phyloP scores from a whole-genome alignment of 140 eudicot species.

The Cichorium intybus region DNA sequence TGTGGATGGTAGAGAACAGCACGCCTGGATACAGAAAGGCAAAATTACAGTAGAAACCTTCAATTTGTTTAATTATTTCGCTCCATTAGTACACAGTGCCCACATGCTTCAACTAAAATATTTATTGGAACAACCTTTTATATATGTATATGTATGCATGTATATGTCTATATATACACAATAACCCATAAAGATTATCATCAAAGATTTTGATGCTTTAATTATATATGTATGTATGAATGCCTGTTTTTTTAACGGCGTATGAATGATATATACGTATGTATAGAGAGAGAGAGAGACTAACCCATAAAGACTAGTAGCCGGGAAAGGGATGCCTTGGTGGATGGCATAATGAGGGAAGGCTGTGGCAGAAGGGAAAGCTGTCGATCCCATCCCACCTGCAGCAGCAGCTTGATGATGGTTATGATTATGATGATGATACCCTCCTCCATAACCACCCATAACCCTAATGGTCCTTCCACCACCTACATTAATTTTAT shows the following conservation, averaged over 20 bases:
- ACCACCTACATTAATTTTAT: conserved; percentile 39
- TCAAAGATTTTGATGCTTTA: not conserved
- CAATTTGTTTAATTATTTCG: conserved; percentile 30
- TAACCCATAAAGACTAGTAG: conserved; percentile 80
- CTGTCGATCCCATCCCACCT: conserved; percentile 41
- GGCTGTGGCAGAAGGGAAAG: conserved; percentile 78
- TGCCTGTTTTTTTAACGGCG: no score
- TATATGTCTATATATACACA: not conserved
- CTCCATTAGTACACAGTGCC: conserved; percentile 51
- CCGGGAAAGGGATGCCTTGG: conserved; percentile 89
- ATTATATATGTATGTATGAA: not conserved
- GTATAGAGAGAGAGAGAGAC: conserved; percentile 18
- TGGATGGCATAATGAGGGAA: conserved; percentile 98
- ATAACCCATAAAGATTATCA: not conserved
- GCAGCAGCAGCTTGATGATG: conserved; percentile 50
- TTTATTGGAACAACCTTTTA: conserved; percentile 12
- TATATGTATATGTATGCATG: not conserved
- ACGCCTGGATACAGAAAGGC: conserved; percentile 39
- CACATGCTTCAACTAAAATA: conserved; percentile 30
- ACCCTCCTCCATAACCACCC: conserved; percentile 53
- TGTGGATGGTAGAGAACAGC: conserved; percentile 34
- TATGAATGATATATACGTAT: not conserved
- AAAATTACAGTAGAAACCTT: conserved; percentile 27
- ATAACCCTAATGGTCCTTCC: conserved; percentile 72
- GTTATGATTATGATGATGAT: conserved; percentile 35